Evolutionary conservation across 2,329 filamentous ascomycete species (phyloP).

Genomic region (Metarhizium guizhouense): DNA sequence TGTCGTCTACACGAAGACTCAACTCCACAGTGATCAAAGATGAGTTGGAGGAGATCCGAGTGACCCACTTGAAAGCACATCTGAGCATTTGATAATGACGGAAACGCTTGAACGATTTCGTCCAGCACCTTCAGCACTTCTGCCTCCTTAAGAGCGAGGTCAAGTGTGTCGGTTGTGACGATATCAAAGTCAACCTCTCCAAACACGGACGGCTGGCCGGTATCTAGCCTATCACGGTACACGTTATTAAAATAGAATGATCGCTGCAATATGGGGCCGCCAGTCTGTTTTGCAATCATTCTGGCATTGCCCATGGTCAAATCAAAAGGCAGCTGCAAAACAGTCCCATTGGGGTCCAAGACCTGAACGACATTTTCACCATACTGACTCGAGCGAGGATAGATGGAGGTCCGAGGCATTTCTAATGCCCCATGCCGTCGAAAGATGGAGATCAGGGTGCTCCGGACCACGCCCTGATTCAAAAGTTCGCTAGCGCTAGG

Average conservation of each 20-base stretch:
- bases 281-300: slow-evolving; percentile 62
- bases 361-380: slow-evolving; percentile 64
- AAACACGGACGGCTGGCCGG: slow-evolving; percentile 72
- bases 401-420: slow-evolving; percentile 61
- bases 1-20: slow-evolving; percentile 56
- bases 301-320: slow-evolving; percentile 83
- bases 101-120: slow-evolving; percentile 76
- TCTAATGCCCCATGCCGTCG: slow-evolving; percentile 84
- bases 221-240: slow-evolving; percentile 69
- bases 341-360: slow-evolving; percentile 73
- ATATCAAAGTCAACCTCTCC: slow-evolving; percentile 96
- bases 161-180: slow-evolving; percentile 70
- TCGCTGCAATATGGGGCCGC: slow-evolving; percentile 56
- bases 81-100: slow-evolving; percentile 57
- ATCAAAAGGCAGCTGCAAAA: slow-evolving; percentile 91
- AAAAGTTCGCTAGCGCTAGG: slow-evolving; percentile 53
- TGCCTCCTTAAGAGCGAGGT: slow-evolving; percentile 83
- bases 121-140: slow-evolving; percentile 92
- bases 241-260: slow-evolving; percentile 84
- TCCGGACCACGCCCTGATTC: slow-evolving; percentile 64
- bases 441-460: slow-evolving; percentile 69
- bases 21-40: slow-evolving; percentile 87
- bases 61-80: slow-evolving; percentile 93
- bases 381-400: slow-evolving; percentile 78
- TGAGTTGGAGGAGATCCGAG: slow-evolving; percentile 71